A percentile compares a stretch with the other conserved stretches of the same genome.
Conservation (phyloP, 495 filamentous ascomycete genomes). For the Chaetomium tenue region DNA sequence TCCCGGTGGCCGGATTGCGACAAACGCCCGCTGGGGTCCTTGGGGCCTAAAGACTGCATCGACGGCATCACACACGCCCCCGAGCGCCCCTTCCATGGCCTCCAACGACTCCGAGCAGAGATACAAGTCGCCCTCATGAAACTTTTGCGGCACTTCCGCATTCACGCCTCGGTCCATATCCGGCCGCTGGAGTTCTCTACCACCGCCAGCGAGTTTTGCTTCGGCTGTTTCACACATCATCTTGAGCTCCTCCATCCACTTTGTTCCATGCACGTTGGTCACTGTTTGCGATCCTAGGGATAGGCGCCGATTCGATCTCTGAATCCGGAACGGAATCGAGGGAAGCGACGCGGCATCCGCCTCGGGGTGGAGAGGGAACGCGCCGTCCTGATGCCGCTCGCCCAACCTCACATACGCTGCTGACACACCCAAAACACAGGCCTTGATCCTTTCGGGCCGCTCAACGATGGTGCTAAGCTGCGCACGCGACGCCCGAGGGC, state of each 20-base stretch:
- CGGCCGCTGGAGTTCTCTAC: slow-evolving; percentile 72
- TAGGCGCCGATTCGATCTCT: slow-evolving; percentile 65
- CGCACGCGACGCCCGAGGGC: slow-evolving; percentile 67
- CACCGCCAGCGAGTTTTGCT: slow-evolving; percentile 64
- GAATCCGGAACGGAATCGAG: slow-evolving; percentile 74
- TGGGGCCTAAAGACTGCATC: slow-evolving; percentile 70
- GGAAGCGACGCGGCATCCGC: slow-evolving; percentile 52
- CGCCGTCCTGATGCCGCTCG: slow-evolving; percentile 71
- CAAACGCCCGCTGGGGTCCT: slow-evolving; percentile 71
- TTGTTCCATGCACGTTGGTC: slow-evolving; percentile 75
- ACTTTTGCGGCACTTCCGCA: slow-evolving; percentile 46
- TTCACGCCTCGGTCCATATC: slow-evolving; percentile 48
- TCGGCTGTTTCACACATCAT: slow-evolving; percentile 78
- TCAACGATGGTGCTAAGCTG: slow-evolving; percentile 78
- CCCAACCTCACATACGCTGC: slow-evolving; percentile 88
- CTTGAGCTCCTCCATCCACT: slow-evolving; percentile 91
- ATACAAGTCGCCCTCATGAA: slow-evolving; percentile 87
- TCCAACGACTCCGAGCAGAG: slow-evolving; percentile 78
- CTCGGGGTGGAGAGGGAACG: slow-evolving; percentile 57
- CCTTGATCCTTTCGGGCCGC: slow-evolving; percentile 86
- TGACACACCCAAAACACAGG: slow-evolving; percentile 74
- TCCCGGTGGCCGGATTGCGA: slow-evolving; percentile 77
- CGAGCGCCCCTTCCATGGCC: slow-evolving; percentile 85
- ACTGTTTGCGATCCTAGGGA: slow-evolving; percentile 66
- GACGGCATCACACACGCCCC: slow-evolving; percentile 86